phyloP scores from a whole-genome alignment of 139 green algal species.

The Chlamydomonas incerta region DNA sequence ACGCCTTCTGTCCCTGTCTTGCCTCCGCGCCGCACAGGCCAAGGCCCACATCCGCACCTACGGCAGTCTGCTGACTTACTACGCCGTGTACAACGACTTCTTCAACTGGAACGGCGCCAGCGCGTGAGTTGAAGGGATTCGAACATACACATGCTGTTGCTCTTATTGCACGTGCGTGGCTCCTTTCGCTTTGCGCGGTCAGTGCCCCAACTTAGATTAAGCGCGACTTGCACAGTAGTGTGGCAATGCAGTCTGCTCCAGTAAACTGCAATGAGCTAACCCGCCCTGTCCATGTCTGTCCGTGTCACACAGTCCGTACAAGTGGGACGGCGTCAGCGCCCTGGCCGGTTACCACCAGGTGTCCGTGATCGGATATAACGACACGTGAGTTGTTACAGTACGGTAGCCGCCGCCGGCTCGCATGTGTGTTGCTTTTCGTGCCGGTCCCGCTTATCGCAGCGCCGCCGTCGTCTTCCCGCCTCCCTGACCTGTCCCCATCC shows the following conservation, averaged over 20 bases:
- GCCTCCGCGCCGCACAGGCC: not conserved
- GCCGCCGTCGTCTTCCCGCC: not conserved
- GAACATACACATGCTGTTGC: too few relatives aligned
- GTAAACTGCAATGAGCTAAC: too few relatives aligned
- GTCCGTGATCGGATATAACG: slow-evolving; percentile 5
- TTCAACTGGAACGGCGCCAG: slow-evolving; percentile 87
- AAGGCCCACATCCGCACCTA: slow-evolving; percentile 19
- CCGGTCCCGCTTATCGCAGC: not conserved
- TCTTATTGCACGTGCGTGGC: too few relatives aligned
- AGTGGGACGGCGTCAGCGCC: not conserved
- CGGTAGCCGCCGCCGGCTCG: not conserved
- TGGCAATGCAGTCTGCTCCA: too few relatives aligned
- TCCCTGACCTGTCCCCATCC: not conserved
- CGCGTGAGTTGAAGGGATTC: slow-evolving; percentile 69
- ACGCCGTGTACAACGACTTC: slow-evolving; percentile 75
- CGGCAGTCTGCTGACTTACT: not conserved
- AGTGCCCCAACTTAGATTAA: too few relatives aligned
- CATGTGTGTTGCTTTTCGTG: not conserved
- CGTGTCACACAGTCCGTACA: slow-evolving; percentile 17
- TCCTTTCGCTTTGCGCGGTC: too few relatives aligned
- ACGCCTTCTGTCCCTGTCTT: not conserved
- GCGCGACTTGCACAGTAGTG: too few relatives aligned
- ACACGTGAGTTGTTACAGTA: slow-evolving; percentile 10
- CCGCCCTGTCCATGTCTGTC: too few relatives aligned
- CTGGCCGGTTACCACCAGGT: slow-evolving; percentile 34